phyloP scores from a whole-genome alignment of 768 basidiomycete species.

The Steccherinum ochraceum region DNA sequence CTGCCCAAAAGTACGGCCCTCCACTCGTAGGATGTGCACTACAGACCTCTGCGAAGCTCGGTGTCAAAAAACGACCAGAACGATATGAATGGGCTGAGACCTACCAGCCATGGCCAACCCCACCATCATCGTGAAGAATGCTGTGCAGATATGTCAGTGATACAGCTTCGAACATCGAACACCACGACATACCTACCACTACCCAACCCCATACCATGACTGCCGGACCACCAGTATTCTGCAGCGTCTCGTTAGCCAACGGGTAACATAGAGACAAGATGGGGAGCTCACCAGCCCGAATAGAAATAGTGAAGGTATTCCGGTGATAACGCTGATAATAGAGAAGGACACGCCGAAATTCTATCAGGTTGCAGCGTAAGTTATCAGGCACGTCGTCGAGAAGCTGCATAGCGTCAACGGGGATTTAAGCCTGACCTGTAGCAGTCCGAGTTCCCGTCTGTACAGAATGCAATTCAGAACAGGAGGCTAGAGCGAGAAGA shows the following conservation, averaged over 20 bases:
- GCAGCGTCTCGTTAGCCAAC: conserved; percentile 3
- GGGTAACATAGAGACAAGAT: neutral
- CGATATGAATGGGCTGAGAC: conserved; percentile 8
- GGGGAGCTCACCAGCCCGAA: conserved; percentile 51
- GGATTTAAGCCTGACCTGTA: conserved; percentile 40
- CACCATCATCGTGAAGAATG: conserved; percentile 64
- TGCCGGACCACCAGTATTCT: conserved; percentile 71
- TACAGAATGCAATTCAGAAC: neutral
- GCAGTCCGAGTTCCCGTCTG: conserved; percentile 56
- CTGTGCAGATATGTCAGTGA: neutral
- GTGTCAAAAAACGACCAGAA: neutral
- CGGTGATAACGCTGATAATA: conserved; percentile 72
- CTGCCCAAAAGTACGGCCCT: conserved; percentile 80
- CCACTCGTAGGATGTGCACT: conserved; percentile 69
- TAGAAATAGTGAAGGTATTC: conserved; percentile 60
- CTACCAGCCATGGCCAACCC: conserved; percentile 71
- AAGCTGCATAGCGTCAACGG: neutral
- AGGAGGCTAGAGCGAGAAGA: neutral
- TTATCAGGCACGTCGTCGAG: too few relatives aligned
- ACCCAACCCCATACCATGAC: conserved; percentile 78
- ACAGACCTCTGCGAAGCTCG: conserved; percentile 27
- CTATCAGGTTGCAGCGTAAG: conserved; percentile 26
- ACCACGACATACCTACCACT: conserved; percentile 42
- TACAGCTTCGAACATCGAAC: neutral
- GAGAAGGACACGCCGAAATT: conserved; percentile 74